phyloP scores from a whole-genome alignment of 495 filamentous ascomycete species.

The Penicillium odoratum region DNA sequence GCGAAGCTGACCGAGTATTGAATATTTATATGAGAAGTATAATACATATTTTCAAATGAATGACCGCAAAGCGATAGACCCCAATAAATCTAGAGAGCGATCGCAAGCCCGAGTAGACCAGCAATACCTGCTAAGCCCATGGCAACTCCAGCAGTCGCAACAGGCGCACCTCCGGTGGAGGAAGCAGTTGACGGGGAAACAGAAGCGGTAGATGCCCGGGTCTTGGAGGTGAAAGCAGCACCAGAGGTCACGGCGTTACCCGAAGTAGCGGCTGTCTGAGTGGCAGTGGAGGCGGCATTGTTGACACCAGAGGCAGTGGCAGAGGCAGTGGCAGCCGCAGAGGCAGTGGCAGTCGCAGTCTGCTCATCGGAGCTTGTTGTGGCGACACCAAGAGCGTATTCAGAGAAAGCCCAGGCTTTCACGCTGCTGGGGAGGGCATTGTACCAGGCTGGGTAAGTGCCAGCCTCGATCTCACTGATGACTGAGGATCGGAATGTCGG shows the following conservation, averaged over 20 bases:
- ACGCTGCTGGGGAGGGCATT: slow-evolving; percentile 26
- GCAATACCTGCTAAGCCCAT: slow-evolving; percentile 25
- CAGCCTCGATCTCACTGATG: slow-evolving; percentile 13
- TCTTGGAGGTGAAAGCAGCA: not conserved
- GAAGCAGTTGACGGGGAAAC: slow-evolving; percentile 6
- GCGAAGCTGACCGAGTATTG: slow-evolving; percentile 1
- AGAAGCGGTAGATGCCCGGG: slow-evolving; percentile 1
- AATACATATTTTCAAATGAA: not conserved
- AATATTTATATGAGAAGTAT: not conserved
- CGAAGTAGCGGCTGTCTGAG: not conserved
- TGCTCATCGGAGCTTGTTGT: slow-evolving; percentile 1
- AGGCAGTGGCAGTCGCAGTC: not conserved
- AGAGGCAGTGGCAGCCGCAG: not conserved
- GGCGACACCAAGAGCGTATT: not conserved
- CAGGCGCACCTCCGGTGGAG: slow-evolving; percentile 14
- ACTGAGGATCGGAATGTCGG: slow-evolving; percentile 10
- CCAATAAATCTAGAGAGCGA: slow-evolving; percentile 23
- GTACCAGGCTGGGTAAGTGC: slow-evolving; percentile 28
- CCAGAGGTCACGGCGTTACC: not conserved
- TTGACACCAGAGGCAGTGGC: not conserved
- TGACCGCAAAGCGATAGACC: not conserved
- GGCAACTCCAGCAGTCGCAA: slow-evolving; percentile 21
- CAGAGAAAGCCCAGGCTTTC: slow-evolving; percentile 23
- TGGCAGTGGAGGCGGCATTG: not conserved
- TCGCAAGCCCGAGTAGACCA: slow-evolving; percentile 24